phyloP scores from a whole-genome alignment of 2,329 filamentous ascomycete species.

The Phialemoniopsis sp. region DNA sequence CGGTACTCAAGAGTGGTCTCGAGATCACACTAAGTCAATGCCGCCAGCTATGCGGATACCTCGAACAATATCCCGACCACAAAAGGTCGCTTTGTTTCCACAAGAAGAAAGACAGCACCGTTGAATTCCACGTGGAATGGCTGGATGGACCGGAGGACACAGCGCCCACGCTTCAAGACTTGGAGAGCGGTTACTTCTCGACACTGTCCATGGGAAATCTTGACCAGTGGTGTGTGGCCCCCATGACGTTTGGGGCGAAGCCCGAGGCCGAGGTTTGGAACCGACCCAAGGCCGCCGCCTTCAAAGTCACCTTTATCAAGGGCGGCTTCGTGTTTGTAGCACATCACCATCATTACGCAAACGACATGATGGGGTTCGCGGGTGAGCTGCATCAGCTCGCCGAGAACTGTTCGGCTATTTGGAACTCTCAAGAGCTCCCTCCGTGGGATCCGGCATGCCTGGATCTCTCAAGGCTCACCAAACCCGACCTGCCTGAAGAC shows the following conservation, averaged over 20 bases:
- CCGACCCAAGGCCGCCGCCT: slow-evolving; percentile 24
- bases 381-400: slow-evolving; percentile 29
- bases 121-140: not conserved
- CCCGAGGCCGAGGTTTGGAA: slow-evolving; percentile 25
- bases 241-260: slow-evolving; percentile 12
- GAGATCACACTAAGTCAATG: slow-evolving; percentile 26
- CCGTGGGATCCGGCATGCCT: slow-evolving; percentile 7
- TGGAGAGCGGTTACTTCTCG: too few relatives aligned
- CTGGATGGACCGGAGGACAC: too few relatives aligned
- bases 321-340: slow-evolving; percentile 33
- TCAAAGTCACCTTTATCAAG: slow-evolving; percentile 30
- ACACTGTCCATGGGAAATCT: too few relatives aligned
- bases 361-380: slow-evolving; percentile 33
- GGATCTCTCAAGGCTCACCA: too few relatives aligned
- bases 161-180: too few relatives aligned
- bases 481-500: too few relatives aligned
- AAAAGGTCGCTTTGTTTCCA: slow-evolving; percentile 13
- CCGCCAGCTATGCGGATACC: slow-evolving; percentile 26
- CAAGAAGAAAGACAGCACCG: slow-evolving; percentile 2
- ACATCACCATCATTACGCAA: slow-evolving; percentile 34
- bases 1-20: slow-evolving; percentile 22
- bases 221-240: slow-evolving; percentile 17
- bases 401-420: slow-evolving; percentile 29
- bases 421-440: slow-evolving; percentile 17
- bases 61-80: slow-evolving; percentile 27